Evolutionary conservation across 2,329 filamentous ascomycete genomes (phyloP).

Genomic region (Lachnellula subtilissima): DNA sequence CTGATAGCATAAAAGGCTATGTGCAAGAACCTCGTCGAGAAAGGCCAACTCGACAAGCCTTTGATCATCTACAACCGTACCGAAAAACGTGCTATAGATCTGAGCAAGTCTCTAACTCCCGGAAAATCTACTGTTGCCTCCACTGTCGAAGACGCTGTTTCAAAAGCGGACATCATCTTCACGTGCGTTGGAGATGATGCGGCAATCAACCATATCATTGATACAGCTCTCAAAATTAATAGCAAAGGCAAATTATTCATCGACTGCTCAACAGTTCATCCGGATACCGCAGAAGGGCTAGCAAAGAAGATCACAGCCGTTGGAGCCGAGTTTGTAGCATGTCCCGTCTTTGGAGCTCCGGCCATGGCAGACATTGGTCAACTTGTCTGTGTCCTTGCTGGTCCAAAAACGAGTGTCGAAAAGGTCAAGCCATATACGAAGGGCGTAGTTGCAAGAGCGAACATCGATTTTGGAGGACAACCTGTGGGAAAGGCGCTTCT

Average conservation of each 20-base stretch:
- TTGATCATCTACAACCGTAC: conserved; percentile 81
- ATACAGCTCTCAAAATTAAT: conserved; percentile 49
- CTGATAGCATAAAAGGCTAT: conserved; percentile 49
- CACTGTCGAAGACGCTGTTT: conserved; percentile 61
- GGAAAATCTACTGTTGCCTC: conserved; percentile 61
- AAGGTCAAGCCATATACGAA: conserved; percentile 66
- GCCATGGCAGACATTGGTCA: conserved; percentile 65
- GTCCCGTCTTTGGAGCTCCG: conserved; percentile 65
- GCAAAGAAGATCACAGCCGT: conserved; percentile 51
- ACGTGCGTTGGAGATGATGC: conserved; percentile 75
- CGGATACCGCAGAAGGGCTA: conserved; percentile 67
- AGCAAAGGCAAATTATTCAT: conserved; percentile 72
- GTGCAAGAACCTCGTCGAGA: conserved; percentile 76
- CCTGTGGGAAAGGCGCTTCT: conserved; percentile 63
- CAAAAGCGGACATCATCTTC: conserved; percentile 73
- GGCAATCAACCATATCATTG: conserved; percentile 61
- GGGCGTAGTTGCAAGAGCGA: conserved; percentile 64
- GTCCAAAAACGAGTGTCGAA: conserved; percentile 53
- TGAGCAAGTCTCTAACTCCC: conserved; percentile 54
- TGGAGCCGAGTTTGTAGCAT: conserved; percentile 71
- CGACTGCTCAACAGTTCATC: conserved; percentile 84
- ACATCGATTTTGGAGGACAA: conserved; percentile 67
- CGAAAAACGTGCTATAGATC: conserved; percentile 56
- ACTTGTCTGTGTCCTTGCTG: conserved; percentile 70
- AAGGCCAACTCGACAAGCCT: conserved; percentile 65